phyloP scores from a whole-genome alignment of 805 yeast species.

The Cyberlindnera galapagoensis region DNA sequence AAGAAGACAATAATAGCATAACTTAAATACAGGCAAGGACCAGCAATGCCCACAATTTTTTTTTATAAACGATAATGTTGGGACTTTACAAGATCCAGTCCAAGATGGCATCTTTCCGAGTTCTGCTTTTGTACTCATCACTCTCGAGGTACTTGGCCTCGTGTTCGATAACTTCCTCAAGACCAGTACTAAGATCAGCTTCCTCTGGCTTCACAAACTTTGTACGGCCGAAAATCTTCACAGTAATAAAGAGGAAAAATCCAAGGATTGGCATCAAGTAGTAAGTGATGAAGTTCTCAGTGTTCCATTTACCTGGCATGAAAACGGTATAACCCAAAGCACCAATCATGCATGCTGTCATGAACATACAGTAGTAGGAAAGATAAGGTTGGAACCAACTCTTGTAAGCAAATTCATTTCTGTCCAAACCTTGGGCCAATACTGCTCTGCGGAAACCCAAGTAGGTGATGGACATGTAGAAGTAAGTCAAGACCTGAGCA shows the following conservation, averaged over 20 bases:
- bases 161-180: constrained; percentile 52
- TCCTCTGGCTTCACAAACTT: constrained; percentile 37
- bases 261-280: constrained; percentile 66
- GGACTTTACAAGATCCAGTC: constrained; percentile 17
- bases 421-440: constrained; percentile 40
- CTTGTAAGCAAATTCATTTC: constrained; percentile 35
- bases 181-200: constrained; percentile 47
- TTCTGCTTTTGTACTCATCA: constrained; percentile 27
- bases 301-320: constrained; percentile 59
- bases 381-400: constrained; percentile 56
- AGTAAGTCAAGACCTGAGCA: constrained; percentile 56
- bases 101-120: constrained; percentile 4
- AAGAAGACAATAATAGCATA: no score
- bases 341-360: constrained; percentile 43
- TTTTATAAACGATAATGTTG: no score
- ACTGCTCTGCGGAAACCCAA: constrained; percentile 57
- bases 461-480: constrained; percentile 50
- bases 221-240: constrained; percentile 43
- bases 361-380: constrained; percentile 38
- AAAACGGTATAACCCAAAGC: constrained; percentile 66
- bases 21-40: no score
- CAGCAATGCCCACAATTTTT: no score
- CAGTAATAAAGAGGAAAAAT: constrained; percentile 36
- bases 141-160: constrained; percentile 28
- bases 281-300: constrained; percentile 56